Conservation (phyloP, 1,284 basidiomycete genomes). For the Apiotrichum montevideense region DNA sequence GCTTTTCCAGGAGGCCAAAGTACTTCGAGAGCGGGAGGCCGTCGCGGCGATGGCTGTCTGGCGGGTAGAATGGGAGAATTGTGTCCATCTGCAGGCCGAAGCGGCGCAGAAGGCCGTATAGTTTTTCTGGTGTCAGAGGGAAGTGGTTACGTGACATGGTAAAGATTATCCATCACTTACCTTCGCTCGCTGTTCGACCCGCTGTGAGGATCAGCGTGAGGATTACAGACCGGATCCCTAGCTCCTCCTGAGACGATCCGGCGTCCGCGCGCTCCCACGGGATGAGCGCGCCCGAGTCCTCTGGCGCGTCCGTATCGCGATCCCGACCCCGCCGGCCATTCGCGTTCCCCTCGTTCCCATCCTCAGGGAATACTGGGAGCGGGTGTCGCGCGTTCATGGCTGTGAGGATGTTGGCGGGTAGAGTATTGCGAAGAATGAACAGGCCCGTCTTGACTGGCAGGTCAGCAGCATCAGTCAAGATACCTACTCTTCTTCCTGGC, state of each 20-base stretch:
- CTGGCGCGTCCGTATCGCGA: too few relatives aligned
- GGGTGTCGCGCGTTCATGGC: conserved; percentile 27
- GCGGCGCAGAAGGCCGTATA: conserved; percentile 31
- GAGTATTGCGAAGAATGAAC: conserved; percentile 39
- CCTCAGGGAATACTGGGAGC: conserved; percentile 14
- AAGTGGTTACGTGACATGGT: too few relatives aligned
- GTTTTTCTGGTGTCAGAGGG: conserved; percentile 9
- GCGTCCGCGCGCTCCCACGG: conserved; percentile 43
- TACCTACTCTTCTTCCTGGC: conserved; percentile 7
- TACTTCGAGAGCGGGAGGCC: conserved; percentile 38
- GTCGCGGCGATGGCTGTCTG: conserved; percentile 19
- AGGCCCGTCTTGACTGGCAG: conserved; percentile 16
- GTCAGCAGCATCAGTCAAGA: too few relatives aligned
- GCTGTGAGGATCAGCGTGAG: conserved; percentile 38
- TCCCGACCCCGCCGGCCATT: too few relatives aligned
- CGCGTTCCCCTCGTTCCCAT: too few relatives aligned
- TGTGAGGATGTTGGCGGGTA: conserved; percentile 25
- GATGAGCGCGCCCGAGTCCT: conserved; percentile 40
- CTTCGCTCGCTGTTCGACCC: conserved; percentile 33
- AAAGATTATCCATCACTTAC: too few relatives aligned
- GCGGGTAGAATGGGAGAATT: conserved; percentile 30
- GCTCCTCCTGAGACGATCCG: conserved; percentile 13
- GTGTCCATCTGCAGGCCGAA: conserved; percentile 38
- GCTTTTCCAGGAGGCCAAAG: conserved; percentile 35
- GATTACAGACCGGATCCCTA: conserved; percentile 43